Base-by-base conservation (phyloP, 805 yeast species). In the Yarrowia yakushimensis region DNA sequence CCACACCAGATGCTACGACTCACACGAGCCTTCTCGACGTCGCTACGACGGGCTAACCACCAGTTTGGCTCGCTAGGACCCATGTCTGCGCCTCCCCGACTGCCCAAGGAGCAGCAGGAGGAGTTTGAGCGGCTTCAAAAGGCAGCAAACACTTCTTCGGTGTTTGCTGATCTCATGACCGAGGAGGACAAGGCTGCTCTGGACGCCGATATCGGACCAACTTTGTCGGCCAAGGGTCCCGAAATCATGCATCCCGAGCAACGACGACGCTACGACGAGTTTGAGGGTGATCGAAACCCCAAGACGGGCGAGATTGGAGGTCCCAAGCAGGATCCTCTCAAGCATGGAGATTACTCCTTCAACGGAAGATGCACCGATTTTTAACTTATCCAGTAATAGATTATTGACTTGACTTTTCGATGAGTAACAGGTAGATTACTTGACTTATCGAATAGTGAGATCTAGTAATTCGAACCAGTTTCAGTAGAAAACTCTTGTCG, bases 291-390 rank as follows among this genome's bases (percentile, higher is more conserved):
- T 65, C 84, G 81, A 17, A 94, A 94, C 71, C 99, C 99, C 0
- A 81, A 72, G 57, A 94, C 99, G 0, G 99, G 99, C 3, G 99
- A 94, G 75, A 79, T 87, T 22, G 97, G 97, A 52, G 99, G 99
- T 0, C 99, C 99, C 25, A 94, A 94, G 71, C 98, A 94, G 73
- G 97, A 94, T 71, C 99, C 99, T 0, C 79, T 90, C 66, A 84
- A 85, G 69, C 93, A 90, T 69, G 91, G 91, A 17, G 98, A 92
- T 69, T 94, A 96, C 83, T 86, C 97, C 9, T 94, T 87, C 74
- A 93, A 94, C 71, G 99, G 99, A 0, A 83, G 98, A 71, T 97
- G 90, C 30, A 93, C 98, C 1, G 99, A 94, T 73, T 94, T 94
- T 70, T 94, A 74, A 15, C n/a, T n/a, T n/a, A n/a, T n/a, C n/a